Conservation (phyloP, 257 asterid species). For the Euphrasia confusa region DNA sequence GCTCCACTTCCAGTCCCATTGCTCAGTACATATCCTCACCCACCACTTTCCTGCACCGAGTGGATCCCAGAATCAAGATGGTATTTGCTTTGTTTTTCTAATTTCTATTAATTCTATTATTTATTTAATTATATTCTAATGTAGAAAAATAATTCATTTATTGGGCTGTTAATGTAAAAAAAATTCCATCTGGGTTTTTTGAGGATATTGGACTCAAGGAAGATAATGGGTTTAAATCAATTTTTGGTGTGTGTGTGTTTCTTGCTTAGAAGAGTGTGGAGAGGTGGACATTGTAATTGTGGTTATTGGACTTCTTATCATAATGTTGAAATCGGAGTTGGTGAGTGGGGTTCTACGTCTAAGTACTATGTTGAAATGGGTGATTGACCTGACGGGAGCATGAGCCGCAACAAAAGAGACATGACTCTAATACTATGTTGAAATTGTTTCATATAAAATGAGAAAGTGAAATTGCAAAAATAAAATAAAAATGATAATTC, state of each 20-base stretch:
- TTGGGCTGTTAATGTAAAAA: not conserved
- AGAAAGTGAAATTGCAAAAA: not conserved
- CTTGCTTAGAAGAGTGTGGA: not conserved
- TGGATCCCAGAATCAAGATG: slow-evolving; percentile 91
- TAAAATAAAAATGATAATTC: not conserved
- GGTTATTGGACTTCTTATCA: not conserved
- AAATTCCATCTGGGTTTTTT: not conserved
- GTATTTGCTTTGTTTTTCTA: slow-evolving; percentile 27
- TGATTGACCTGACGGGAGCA: no score
- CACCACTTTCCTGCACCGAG: slow-evolving; percentile 85
- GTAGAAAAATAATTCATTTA: no score
- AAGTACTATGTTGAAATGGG: no score
- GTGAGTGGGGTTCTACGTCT: no score
- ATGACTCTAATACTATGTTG: no score
- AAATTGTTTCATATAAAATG: no score
- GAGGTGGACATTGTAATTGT: not conserved
- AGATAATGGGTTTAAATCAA: not conserved
- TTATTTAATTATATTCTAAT: not conserved
- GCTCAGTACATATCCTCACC: slow-evolving; percentile 96
- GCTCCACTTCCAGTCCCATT: slow-evolving; percentile 93
- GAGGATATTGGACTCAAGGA: not conserved
- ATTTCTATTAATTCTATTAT: not conserved
- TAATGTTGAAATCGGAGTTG: no score
- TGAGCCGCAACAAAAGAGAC: no score
- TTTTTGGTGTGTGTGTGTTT: not conserved